Percentiles rank a stretch among this genome's conserved stretches.
Evolutionary conservation across 2,329 filamentous ascomycete species (phyloP).

Genomic region (Hypoxylon sp.): DNA sequence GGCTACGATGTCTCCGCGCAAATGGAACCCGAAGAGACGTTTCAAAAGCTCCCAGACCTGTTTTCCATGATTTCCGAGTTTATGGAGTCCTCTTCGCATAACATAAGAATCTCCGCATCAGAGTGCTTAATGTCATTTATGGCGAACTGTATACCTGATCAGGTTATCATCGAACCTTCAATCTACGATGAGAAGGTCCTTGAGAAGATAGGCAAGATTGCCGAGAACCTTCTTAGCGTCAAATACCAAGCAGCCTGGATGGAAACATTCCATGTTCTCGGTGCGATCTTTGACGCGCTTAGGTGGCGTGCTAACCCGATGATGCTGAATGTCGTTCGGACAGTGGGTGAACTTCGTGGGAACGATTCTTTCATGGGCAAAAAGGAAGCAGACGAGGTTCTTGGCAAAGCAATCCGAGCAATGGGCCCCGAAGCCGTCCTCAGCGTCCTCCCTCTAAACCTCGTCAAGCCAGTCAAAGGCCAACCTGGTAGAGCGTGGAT

Average conservation of each 20-base stretch:
- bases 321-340: constrained; percentile 80
- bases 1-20: constrained; percentile 95
- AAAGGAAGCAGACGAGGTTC: constrained; percentile 92
- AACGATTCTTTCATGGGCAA: constrained; percentile 93
- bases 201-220: constrained; percentile 82
- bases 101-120: constrained; percentile 93
- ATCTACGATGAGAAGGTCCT: constrained; percentile 93
- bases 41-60: constrained; percentile 87
- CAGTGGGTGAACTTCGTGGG: constrained; percentile 87
- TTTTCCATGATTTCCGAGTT: constrained; percentile 86
- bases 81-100: constrained; percentile 88
- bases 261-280: constrained; percentile 91
- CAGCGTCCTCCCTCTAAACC: constrained; percentile 86
- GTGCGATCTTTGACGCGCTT: constrained; percentile 87
- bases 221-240: constrained; percentile 83
- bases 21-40: constrained; percentile 90
- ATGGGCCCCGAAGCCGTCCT: constrained; percentile 92
- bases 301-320: constrained; percentile 88
- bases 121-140: constrained; percentile 96
- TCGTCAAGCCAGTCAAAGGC: constrained; percentile 81
- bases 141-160: constrained; percentile 87
- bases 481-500: constrained; percentile 94
- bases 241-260: constrained; percentile 96
- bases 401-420: constrained; percentile 87
- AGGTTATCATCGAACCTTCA: constrained; percentile 88